A percentile compares a stretch with the other conserved stretches of the same genome.
phyloP scores from a whole-genome alignment of 345 rosid genomes.

The Ricinus communis region DNA sequence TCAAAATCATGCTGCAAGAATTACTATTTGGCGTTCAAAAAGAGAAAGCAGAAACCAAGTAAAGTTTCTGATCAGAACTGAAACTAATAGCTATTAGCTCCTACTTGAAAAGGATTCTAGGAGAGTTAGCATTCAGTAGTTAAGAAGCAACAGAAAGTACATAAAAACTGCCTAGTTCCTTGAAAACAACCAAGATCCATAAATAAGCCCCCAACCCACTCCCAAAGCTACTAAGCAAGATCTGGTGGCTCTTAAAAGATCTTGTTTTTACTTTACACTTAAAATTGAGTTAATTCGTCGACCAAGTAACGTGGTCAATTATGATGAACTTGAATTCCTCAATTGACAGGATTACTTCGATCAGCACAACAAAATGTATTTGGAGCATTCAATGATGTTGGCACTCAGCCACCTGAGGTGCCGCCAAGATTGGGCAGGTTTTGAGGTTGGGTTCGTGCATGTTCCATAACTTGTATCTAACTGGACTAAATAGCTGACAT shows the following conservation, averaged over 20 bases:
- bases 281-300: neutral
- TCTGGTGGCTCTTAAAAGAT: neutral
- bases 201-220: neutral
- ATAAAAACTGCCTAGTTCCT: neutral
- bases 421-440: no score
- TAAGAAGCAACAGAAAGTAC: neutral
- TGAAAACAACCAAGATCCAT: neutral
- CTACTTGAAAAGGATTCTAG: neutral
- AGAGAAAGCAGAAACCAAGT: neutral
- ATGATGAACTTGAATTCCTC: neutral
- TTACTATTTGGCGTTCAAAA: neutral
- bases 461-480: neutral
- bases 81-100: neutral
- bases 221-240: neutral
- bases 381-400: neutral
- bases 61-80: neutral
- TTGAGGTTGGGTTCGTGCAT: no score
- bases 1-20: neutral
- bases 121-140: neutral
- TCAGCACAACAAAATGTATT: neutral
- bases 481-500: neutral
- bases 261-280: neutral
- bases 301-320: neutral
- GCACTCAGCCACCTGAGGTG: neutral
- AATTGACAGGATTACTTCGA: neutral